phyloP scores from a whole-genome alignment of 1,139 yeast genomes.

The Casaregolazyma lundiana region DNA sequence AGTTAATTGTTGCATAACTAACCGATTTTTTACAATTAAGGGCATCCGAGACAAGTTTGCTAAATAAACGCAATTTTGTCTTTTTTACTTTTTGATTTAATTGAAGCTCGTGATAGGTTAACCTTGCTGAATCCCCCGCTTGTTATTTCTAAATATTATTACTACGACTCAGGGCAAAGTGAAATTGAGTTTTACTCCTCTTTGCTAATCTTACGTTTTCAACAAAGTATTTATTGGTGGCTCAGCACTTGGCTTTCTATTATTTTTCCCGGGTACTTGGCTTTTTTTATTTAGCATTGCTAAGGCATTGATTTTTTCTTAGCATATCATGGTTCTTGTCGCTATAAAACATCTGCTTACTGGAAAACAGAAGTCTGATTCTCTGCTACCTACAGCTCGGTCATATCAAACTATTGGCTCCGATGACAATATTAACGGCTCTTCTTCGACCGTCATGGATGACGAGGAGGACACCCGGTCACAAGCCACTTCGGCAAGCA shows the following conservation, averaged over 20 bases:
- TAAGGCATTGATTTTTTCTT: too few species aligned
- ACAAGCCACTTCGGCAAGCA: conserved; percentile 11
- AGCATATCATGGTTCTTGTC: conserved; percentile 31
- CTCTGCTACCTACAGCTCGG: conserved; percentile 29
- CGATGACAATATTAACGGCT: conserved; percentile 4
- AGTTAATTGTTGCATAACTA: too few species aligned
- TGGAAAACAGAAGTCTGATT: conserved; percentile 25
- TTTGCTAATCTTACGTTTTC: neutral
- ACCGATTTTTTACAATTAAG: too few species aligned
- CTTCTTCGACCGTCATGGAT: conserved; percentile 7
- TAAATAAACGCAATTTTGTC: too few species aligned
- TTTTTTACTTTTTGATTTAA: neutral
- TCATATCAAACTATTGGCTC: conserved; percentile 23
- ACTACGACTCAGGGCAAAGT: neutral
- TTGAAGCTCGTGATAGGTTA: neutral
- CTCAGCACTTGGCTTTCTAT: neutral
- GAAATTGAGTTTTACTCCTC: neutral
- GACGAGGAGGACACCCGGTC: conserved; percentile 17
- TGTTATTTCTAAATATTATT: too few species aligned
- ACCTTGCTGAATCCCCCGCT: too few species aligned
- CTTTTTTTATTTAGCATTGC: too few species aligned
- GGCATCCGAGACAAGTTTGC: too few species aligned
- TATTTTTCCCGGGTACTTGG: neutral
- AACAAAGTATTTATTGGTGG: neutral
- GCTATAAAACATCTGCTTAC: conserved; percentile 30